Base-by-base conservation (phyloP, 2,329 filamentous ascomycete genomes). In the Aureobasidium namibiae region DNA sequence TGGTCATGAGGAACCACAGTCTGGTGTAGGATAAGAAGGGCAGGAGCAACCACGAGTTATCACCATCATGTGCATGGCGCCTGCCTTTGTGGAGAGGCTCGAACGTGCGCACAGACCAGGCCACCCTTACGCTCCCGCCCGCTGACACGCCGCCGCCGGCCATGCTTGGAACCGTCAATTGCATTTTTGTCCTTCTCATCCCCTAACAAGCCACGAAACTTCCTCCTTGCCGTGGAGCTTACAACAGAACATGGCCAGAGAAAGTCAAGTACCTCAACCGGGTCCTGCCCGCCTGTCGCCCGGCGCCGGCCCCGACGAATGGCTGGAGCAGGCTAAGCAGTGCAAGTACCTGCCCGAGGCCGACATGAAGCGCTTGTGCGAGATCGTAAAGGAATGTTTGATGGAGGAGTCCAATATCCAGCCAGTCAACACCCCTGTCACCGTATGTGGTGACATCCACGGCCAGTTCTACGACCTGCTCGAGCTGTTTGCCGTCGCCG, bases 381-480 rank as follows among this genome's bases (percentile, higher is more conserved):
- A 99, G 78, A 95, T 95, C 72, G 94, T 97, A 62, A 99, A 99
- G 79, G 94, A 97, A 76, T 95, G 90, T 65, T 82, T 99, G 68
- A 99, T 99, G 94, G 94, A 99, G 81, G 94, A 99, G 77, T 96
- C 92, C 65, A 99, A 99, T 73, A 97, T 99, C 61, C 94, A 97
- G 73, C 94, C 94, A n/a, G 92, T 99, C 21, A 85, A 88, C 57
- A 96, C 94, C 0, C 94, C 94, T 7, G 94, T 99, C 63, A 99
- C 94, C 5, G 88, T 99, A 63, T 97, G 94, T 70, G 94, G 94
- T 70, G 94, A 99, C 72, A 97, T 99, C 63, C 94, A 99, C 75
- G 94, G 94, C 67, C 94, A 99, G 76, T 97, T 97, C 74, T 97
- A 99, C 76, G 94, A 99, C 73, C 81, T 99, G 10, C 84, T 97